These are phyloP conservation scores for Ophiostoma australiae DNA, from an alignment of 2,329 filamentous ascomycete genomes.

Conservation along the genomic window DNA sequence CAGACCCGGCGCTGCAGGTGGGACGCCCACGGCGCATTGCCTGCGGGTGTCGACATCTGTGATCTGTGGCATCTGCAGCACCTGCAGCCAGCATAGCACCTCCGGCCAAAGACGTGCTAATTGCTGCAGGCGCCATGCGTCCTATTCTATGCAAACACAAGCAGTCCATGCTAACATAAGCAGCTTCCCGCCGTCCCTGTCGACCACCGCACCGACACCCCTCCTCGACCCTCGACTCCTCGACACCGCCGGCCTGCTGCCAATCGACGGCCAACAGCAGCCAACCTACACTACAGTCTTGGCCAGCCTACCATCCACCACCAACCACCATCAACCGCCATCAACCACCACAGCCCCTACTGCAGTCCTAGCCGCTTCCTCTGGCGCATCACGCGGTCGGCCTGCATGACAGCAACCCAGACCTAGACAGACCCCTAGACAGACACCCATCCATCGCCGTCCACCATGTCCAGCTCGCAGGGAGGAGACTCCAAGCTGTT, in stretches of 20 bases:
- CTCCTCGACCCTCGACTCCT: not conserved
- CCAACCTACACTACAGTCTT: slow-evolving; percentile 5
- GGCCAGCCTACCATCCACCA: not conserved
- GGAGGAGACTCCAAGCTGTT: slow-evolving; percentile 96
- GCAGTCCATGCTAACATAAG: not conserved
- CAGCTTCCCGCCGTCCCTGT: not conserved
- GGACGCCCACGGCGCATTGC: not conserved
- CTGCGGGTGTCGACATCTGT: not conserved
- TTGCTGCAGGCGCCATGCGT: not conserved
- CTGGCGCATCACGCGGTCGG: slow-evolving; percentile 1
- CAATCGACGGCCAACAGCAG: not conserved
- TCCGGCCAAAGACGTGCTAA: not conserved
- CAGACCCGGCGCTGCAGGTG: not conserved
- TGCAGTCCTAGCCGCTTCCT: not conserved
- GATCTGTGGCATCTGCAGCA: not conserved
- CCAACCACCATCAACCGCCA: not conserved
- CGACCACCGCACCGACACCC: not conserved
- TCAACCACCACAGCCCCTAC: not conserved
- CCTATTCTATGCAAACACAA: not conserved
- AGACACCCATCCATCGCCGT: slow-evolving; percentile 1
- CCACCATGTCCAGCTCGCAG: slow-evolving; percentile 49
- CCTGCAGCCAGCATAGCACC: not conserved
- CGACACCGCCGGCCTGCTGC: slow-evolving; percentile 1
- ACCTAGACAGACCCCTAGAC: not conserved
- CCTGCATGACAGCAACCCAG: not conserved